A percentile compares a stretch with the other conserved stretches of the same genome.
phyloP scores from a whole-genome alignment of 176 grass and related monocot species.

The Oryza punctata region DNA sequence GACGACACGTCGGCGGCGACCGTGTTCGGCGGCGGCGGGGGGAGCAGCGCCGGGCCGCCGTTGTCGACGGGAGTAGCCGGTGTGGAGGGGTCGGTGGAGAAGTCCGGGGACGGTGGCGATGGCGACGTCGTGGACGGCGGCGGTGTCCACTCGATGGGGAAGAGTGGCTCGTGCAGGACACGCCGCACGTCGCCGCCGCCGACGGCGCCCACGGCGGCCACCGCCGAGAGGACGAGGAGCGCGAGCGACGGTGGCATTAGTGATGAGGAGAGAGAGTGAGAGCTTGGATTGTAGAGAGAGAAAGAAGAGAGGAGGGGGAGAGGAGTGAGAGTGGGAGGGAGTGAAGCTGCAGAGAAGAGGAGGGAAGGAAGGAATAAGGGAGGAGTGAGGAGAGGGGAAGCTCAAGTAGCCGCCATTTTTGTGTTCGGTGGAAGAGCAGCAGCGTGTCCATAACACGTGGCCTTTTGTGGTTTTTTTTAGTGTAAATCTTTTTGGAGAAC shows the following conservation, averaged over 20 bases:
- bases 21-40: constrained; percentile 36
- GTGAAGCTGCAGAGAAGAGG: background rate
- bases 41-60: constrained; percentile 37
- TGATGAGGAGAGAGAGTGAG: background rate
- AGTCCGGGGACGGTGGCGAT: constrained; percentile 35
- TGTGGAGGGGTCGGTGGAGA: constrained; percentile 48
- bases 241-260: constrained; percentile 7
- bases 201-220: background rate
- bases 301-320: background rate
- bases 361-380: background rate
- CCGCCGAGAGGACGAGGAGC: background rate
- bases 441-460: constrained; percentile 25
- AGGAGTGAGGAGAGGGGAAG: background rate
- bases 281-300: background rate
- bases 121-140: constrained; percentile 57
- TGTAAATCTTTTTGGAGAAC: background rate
- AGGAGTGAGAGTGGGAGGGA: background rate
- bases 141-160: constrained; percentile 81
- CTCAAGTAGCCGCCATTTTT: constrained; percentile 37
- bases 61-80: constrained; percentile 29
- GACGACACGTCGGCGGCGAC: constrained; percentile 55
- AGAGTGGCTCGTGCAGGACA: constrained; percentile 78
- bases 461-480: background rate
- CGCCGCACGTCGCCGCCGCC: constrained; percentile 29
- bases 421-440: background rate